A percentile compares a stretch with the other conserved stretches of the same genome.
Conservation (phyloP, 192 early-diverging fungal species). For the Glomus cerebriforme region DNA sequence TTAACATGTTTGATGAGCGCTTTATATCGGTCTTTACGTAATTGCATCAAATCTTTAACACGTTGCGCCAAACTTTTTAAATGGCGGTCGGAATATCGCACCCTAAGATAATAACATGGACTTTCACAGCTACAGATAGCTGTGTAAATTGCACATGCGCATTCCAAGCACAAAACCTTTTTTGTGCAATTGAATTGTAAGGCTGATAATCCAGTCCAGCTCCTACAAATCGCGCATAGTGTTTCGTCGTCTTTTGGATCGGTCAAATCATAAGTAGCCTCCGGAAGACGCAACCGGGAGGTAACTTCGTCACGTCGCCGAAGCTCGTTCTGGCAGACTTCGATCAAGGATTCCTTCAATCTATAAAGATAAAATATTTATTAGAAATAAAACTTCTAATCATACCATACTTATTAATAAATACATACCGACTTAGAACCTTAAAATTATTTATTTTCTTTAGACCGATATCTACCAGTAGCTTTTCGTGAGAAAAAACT, state of each 20-base stretch:
- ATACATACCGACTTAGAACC: slow-evolving; percentile 5
- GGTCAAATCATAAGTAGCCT: neutral
- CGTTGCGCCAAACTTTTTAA: neutral
- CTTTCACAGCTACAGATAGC: neutral
- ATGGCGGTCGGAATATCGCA: neutral
- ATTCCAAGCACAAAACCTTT: neutral
- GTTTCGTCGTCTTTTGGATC: neutral
- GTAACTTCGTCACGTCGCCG: neutral
- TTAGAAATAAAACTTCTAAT: neutral
- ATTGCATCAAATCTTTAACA: neutral
- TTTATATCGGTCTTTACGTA: neutral
- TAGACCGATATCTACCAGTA: slow-evolving; percentile 66
- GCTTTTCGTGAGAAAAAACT: slow-evolving; percentile 94
- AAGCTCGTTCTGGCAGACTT: slow-evolving; percentile 31
- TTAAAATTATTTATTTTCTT: slow-evolving; percentile 32
- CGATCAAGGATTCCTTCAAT: slow-evolving; percentile 28
- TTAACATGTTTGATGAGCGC: neutral
- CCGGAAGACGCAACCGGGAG: neutral
- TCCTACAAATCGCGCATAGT: neutral
- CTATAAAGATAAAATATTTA: slow-evolving; percentile 29
- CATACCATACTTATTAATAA: neutral
- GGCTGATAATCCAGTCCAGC: neutral
- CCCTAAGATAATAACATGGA: neutral
- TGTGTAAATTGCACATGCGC: neutral
- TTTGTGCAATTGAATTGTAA: neutral